Evolutionary conservation across 208 protist genomes (phyloP).

Genomic region (Trypanosoma theileri): DNA sequence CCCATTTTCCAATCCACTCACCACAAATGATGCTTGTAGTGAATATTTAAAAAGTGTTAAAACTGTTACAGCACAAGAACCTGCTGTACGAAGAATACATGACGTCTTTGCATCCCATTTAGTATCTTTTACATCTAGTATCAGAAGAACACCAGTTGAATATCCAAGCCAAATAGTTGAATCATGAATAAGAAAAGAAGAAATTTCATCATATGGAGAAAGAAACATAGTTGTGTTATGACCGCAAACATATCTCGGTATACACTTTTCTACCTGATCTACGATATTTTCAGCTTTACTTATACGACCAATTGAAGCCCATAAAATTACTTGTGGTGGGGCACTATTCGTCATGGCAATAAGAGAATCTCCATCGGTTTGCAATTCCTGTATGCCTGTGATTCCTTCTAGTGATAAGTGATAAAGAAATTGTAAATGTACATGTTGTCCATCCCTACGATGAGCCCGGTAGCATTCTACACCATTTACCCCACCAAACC

Average conservation of each 20-base stretch:
- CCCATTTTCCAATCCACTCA: conserved; percentile 24
- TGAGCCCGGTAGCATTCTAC: conserved; percentile 18
- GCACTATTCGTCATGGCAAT: conserved; percentile 1
- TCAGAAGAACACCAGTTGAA: conserved; percentile 2
- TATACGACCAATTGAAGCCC: conserved; percentile 11
- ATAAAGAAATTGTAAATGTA: conserved; percentile 21
- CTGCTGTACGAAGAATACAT: conserved; percentile 11
- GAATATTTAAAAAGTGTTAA: conserved; percentile 4
- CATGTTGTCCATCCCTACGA: not conserved
- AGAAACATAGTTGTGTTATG: not conserved
- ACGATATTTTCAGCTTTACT: conserved; percentile 1
- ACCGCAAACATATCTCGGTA: conserved; percentile 6
- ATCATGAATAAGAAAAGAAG: conserved; percentile 9
- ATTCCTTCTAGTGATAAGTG: not conserved
- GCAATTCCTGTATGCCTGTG: not conserved
- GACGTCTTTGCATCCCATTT: not conserved
- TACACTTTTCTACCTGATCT: conserved; percentile 2
- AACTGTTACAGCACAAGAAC: conserved; percentile 10
- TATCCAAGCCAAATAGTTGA: conserved; percentile 18
- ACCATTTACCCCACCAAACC: conserved; percentile 14
- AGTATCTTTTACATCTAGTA: conserved; percentile 5
- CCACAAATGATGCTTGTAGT: conserved; percentile 4
- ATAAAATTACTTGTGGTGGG: conserved; percentile 3
- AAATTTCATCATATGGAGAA: not conserved
- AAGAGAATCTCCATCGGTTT: conserved; percentile 14